A percentile compares a stretch with the other conserved stretches of the same genome.
phyloP scores from a whole-genome alignment of 1,284 basidiomycete genomes.

The Exobasidium cylindrosporum region DNA sequence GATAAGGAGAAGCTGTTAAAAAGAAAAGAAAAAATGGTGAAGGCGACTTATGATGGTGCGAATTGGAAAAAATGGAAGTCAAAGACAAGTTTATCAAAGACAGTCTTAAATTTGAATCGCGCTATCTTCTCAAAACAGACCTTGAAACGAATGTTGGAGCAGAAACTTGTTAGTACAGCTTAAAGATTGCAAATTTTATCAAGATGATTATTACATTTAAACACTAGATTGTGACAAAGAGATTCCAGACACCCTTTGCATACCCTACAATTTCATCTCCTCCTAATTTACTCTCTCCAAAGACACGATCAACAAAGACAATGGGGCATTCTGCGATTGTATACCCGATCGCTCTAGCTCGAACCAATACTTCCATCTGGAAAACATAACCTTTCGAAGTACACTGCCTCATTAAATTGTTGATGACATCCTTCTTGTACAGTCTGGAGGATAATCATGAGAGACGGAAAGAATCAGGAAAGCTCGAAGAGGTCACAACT shows the following conservation, averaged over 20 bases:
- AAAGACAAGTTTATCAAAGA: too few species aligned
- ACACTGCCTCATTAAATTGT: conserved; percentile 75
- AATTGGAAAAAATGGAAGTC: too few species aligned
- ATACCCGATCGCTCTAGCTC: conserved; percentile 76
- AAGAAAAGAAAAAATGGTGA: too few species aligned
- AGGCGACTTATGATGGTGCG: too few species aligned
- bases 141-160: too few species aligned
- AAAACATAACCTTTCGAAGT: conserved; percentile 87
- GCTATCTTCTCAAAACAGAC: too few species aligned
- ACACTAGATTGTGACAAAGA: conserved; percentile 58
- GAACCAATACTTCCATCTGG: conserved; percentile 96
- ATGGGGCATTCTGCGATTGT: conserved; percentile 84
- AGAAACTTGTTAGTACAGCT: background rate
- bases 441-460: conserved; percentile 60
- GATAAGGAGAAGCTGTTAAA: too few species aligned
- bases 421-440: conserved; percentile 72
- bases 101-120: too few species aligned
- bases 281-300: conserved; percentile 84
- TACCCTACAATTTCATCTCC: conserved; percentile 86
- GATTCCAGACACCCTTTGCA: conserved; percentile 75
- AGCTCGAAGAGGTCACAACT: background rate
- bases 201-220: too few species aligned
- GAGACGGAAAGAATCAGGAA: background rate
- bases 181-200: background rate
- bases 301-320: conserved; percentile 87